phyloP scores from a whole-genome alignment of 352 stramenopile species.

The Aphanomyces euteiches region DNA sequence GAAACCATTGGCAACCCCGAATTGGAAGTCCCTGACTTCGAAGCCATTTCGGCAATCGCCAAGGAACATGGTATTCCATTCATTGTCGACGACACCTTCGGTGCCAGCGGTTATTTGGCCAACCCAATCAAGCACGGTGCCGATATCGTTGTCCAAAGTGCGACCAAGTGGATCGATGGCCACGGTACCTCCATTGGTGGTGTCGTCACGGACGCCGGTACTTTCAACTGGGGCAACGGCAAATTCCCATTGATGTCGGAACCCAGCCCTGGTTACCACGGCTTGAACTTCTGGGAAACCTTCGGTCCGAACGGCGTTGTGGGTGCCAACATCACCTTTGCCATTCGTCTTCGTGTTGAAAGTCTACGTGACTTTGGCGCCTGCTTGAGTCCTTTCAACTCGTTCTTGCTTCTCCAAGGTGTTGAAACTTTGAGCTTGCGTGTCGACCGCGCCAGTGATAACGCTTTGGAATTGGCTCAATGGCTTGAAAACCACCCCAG shows the following conservation, averaged over 20 bases:
- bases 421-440: constrained; percentile 94
- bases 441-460: constrained; percentile 93
- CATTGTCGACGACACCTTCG: constrained; percentile 94
- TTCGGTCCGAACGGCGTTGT: constrained; percentile 32
- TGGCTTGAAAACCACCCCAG: constrained; percentile 85
- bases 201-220: constrained; percentile 75
- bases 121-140: constrained; percentile 88
- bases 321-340: constrained; percentile 30
- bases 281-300: constrained; percentile 38
- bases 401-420: constrained; percentile 92
- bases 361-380: constrained; percentile 84
- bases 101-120: constrained; percentile 89
- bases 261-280: constrained; percentile 55
- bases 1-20: constrained; percentile 93
- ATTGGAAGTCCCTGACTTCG: constrained; percentile 93
- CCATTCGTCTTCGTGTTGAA: constrained; percentile 47
- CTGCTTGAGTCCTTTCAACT: constrained; percentile 90
- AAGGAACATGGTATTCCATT: constrained; percentile 87
- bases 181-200: constrained; percentile 93
- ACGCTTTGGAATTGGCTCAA: constrained; percentile 88
- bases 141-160: constrained; percentile 91
- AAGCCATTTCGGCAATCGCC: constrained; percentile 83
- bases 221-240: constrained; percentile 89
- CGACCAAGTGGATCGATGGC: constrained; percentile 96
- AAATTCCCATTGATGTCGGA: constrained; percentile 93